These are phyloP conservation scores for Pichia sp. DNA, from an alignment of 1,139 yeast species.

Conservation along the genomic window DNA sequence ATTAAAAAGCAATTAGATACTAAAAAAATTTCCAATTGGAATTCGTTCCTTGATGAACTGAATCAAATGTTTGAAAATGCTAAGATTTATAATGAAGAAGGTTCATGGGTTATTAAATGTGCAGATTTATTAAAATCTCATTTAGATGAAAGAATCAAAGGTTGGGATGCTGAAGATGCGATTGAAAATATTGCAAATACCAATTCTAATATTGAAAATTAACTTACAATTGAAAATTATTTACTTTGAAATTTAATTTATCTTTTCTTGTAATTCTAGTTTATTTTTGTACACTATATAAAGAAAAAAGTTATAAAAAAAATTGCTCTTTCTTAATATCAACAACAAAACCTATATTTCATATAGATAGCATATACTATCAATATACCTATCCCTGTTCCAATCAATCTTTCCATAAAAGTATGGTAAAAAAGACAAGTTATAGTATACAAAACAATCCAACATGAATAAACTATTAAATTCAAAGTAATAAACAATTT, in stretches of 20 bases:
- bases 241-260: neutral
- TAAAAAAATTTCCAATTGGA: slow-evolving; percentile 44
- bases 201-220: neutral
- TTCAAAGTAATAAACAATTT: neutral
- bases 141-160: slow-evolving; percentile 10
- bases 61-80: slow-evolving; percentile 81
- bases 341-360: slow-evolving; percentile 9
- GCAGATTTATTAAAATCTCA: slow-evolving; percentile 55
- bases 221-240: too few relatives aligned
- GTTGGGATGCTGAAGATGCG: slow-evolving; percentile 11
- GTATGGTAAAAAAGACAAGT: slow-evolving; percentile 64
- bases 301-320: neutral
- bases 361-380: slow-evolving; percentile 34
- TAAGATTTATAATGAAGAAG: slow-evolving; percentile 81
- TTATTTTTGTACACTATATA: too few relatives aligned
- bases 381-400: slow-evolving; percentile 40
- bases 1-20: slow-evolving; percentile 53
- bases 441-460: slow-evolving; percentile 33
- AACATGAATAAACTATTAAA: slow-evolving; percentile 4
- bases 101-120: slow-evolving; percentile 73
- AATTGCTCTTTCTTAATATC: neutral
- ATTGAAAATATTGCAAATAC: neutral
- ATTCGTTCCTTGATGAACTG: slow-evolving; percentile 64
- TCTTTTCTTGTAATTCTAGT: too few relatives aligned
- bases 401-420: slow-evolving; percentile 45